Evolutionary conservation across 1,284 basidiomycete genomes (phyloP).

Genomic region (Thecaphora thlaspeos): DNA sequence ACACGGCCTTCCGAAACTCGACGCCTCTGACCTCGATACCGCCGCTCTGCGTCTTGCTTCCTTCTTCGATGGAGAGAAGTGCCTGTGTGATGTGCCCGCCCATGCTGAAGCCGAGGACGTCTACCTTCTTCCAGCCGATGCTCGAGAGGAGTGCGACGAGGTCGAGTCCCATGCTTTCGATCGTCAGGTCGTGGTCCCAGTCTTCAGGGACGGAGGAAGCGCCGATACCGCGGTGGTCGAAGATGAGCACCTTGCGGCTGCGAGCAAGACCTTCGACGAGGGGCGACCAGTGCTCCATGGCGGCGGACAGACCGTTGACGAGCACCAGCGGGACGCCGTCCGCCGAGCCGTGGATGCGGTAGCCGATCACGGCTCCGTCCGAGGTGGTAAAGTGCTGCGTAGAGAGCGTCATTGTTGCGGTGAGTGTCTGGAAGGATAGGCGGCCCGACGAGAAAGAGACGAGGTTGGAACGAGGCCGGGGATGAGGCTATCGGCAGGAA

Average conservation of each 20-base stretch:
- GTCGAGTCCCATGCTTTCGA: conserved; percentile 45
- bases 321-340: conserved; percentile 32
- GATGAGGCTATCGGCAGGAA: no score
- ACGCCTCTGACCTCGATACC: conserved; percentile 20
- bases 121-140: conserved; percentile 23
- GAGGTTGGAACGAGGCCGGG: background rate
- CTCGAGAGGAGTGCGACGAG: conserved; percentile 30
- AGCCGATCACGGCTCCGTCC: conserved; percentile 39
- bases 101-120: conserved; percentile 53
- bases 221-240: conserved; percentile 53
- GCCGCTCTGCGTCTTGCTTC: conserved; percentile 3
- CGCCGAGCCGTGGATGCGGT: conserved; percentile 13
- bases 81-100: conserved; percentile 51
- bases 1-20: conserved; percentile 32
- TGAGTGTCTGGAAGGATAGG: no score
- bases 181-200: conserved; percentile 37
- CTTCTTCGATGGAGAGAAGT: conserved; percentile 26
- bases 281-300: conserved; percentile 51
- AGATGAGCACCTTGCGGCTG: conserved; percentile 38
- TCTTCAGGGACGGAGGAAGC: conserved; percentile 28
- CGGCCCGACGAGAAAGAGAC: background rate
- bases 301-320: conserved; percentile 51
- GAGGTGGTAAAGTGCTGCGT: conserved; percentile 3
- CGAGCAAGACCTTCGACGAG: conserved; percentile 32
- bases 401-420: background rate